Evolutionary conservation across 805 yeast species (phyloP), one percentile per base, ranked within the genome.

Genomic region (Wickerhamomyces pijperi): DNA sequence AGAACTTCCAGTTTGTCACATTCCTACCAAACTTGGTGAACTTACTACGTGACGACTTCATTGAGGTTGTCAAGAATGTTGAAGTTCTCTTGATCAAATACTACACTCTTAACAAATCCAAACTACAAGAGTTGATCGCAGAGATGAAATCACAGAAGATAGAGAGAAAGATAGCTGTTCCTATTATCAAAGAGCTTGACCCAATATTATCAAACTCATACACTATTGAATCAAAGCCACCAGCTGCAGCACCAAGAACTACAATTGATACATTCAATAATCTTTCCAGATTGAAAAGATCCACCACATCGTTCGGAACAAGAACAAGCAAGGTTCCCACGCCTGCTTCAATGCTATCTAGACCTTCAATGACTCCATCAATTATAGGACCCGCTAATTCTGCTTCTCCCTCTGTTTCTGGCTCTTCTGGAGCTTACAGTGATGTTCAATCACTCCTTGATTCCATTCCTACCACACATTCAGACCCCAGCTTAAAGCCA

Each of bases 1-100:
- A 54, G 4, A 61, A 55, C 23, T 61, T 64, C 42, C 48, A 54
- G 13, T 64, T 67, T 40, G 47, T 33, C 3, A 31, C 48, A 2
- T 43, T 53, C 7, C 35, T 54, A n/a, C 56, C 56, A 1, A 54
- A 47, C 31, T 31, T 54, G 20, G 47, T 54, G 6, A 53, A 50
- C 28, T 44, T 54, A 15, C 39, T 51, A 7, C 42, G 54, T 28
- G 58, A 54, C 39, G 55, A 50, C 35, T 43, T 43, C 3, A 29
- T 38, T 13, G 56, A 54, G 19, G 56, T 53, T 5, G 39, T 46
- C 0, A 53, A 51, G 28, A 53, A 52, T 33, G 47, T 49, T 4
- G 56, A 54, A 29, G 51, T 51, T 1, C 31, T 54, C 12, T 14
- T 54, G 9, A 19, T 51, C 25, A 53, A 50, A 29, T 54, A 53